phyloP scores from a whole-genome alignment of 208 protist genomes.

The Trypanosoma avium region DNA sequence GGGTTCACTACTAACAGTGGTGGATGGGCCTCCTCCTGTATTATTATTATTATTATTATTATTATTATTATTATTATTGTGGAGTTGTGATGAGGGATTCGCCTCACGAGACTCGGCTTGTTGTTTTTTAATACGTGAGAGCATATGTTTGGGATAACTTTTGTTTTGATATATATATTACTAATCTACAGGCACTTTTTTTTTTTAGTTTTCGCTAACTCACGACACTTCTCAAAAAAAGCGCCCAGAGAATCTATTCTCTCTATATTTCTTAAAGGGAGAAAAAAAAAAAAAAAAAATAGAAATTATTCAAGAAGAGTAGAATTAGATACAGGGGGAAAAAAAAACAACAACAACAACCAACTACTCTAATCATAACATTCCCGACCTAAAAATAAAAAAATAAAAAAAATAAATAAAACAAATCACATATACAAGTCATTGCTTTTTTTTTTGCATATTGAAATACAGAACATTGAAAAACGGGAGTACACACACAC shows the following conservation, averaged over 20 bases:
- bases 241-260: too few species aligned
- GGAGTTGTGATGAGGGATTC: not conserved
- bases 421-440: not conserved
- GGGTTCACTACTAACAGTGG: constrained; percentile 23
- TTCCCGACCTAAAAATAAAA: too few species aligned
- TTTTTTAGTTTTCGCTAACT: not conserved
- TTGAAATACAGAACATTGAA: not conserved
- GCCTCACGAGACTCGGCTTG: constrained; percentile 13
- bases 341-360: too few species aligned
- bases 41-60: constrained; percentile 1
- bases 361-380: too few species aligned
- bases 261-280: too few species aligned
- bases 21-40: not conserved
- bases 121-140: constrained; percentile 33
- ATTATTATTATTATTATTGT: constrained; percentile 4
- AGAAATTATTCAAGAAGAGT: too few species aligned
- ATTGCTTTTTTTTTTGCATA: not conserved
- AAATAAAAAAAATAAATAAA: too few species aligned
- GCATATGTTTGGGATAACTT: too few species aligned
- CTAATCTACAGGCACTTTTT: constrained; percentile 3
- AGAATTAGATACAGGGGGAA: too few species aligned
- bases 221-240: too few species aligned
- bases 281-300: too few species aligned
- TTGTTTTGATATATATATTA: not conserved
- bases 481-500: too few species aligned